These are phyloP conservation scores for Talaromyces rugulosus DNA, from an alignment of 2,329 filamentous ascomycete genomes.

Conservation along the genomic window DNA sequence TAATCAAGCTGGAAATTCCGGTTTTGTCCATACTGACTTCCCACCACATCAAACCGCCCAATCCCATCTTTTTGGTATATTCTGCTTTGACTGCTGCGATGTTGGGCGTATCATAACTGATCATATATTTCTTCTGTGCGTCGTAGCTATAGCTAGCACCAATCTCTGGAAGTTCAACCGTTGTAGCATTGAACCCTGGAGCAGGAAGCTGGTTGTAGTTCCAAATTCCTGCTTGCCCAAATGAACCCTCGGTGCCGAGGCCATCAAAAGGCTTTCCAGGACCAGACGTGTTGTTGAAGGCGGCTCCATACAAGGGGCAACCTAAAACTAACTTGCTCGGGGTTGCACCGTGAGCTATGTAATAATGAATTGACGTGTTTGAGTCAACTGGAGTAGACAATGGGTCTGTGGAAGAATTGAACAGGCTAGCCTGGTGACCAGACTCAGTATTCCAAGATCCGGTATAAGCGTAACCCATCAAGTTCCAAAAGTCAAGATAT, in stretches of 20 bases:
- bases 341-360: slow-evolving; percentile 5
- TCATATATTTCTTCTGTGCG: slow-evolving; percentile 53
- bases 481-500: slow-evolving; percentile 50
- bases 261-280: slow-evolving; percentile 8
- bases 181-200: slow-evolving; percentile 48
- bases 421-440: slow-evolving; percentile 4
- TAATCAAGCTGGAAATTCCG: slow-evolving; percentile 3
- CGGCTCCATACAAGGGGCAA: slow-evolving; percentile 3
- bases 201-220: slow-evolving; percentile 80
- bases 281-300: slow-evolving; percentile 5
- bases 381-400: slow-evolving; percentile 2
- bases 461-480: slow-evolving; percentile 78
- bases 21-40: slow-evolving; percentile 67
- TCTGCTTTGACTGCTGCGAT: slow-evolving; percentile 56
- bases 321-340: slow-evolving; percentile 7
- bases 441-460: slow-evolving; percentile 4
- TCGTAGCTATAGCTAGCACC: slow-evolving; percentile 64
- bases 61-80: slow-evolving; percentile 45
- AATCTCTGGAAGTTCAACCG: slow-evolving; percentile 1
- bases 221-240: slow-evolving; percentile 54
- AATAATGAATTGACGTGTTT: not conserved
- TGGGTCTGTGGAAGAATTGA: not conserved
- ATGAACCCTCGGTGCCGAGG: slow-evolving; percentile 28
- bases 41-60: slow-evolving; percentile 90
- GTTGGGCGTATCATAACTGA: slow-evolving; percentile 68